Percentiles rank a stretch among this genome's conserved stretches.
Evolutionary conservation across 2,329 filamentous ascomycete genomes (phyloP).

Genomic region (Parascedosporium putredinis): DNA sequence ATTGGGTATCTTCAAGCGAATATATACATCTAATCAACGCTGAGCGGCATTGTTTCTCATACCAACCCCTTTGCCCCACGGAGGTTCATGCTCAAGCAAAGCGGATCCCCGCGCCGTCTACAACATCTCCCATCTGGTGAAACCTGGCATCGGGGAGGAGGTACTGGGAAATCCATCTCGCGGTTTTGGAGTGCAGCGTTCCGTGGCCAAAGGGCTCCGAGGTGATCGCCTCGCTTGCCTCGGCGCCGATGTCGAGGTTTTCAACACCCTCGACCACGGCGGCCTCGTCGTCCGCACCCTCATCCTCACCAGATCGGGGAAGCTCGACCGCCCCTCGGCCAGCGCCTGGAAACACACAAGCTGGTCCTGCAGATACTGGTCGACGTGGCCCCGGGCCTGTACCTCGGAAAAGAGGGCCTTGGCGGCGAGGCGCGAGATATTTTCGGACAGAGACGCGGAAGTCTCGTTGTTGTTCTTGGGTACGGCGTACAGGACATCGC

Average conservation of each 20-base stretch:
- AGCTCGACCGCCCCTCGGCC: conserved; percentile 39
- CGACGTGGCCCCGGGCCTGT: conserved; percentile 33
- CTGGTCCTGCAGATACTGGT: conserved; percentile 51
- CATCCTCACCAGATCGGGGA: no score
- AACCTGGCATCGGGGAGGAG: conserved; percentile 38
- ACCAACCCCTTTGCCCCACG: no score
- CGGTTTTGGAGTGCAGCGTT: conserved; percentile 46
- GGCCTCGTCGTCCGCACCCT: no score
- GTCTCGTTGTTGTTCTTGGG: conserved; percentile 28
- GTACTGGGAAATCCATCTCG: conserved; percentile 45
- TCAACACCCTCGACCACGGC: conserved; percentile 20
- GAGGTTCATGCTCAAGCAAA: no score
- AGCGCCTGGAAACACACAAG: conserved; percentile 50
- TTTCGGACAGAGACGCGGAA: conserved; percentile 19
- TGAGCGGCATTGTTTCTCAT: no score
- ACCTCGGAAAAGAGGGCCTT: conserved; percentile 35
- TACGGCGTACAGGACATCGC: conserved; percentile 31
- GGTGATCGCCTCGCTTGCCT: conserved; percentile 31
- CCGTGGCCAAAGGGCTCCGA: conserved; percentile 45
- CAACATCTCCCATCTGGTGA: conserved; percentile 39
- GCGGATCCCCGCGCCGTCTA: conserved; percentile 32
- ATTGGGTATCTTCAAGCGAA: no score
- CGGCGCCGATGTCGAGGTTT: conserved; percentile 17
- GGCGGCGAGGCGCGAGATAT: conserved; percentile 35
- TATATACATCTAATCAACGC: no score